Conservation (phyloP, 768 basidiomycete species). For the Termitomyces eurrhizus region DNA sequence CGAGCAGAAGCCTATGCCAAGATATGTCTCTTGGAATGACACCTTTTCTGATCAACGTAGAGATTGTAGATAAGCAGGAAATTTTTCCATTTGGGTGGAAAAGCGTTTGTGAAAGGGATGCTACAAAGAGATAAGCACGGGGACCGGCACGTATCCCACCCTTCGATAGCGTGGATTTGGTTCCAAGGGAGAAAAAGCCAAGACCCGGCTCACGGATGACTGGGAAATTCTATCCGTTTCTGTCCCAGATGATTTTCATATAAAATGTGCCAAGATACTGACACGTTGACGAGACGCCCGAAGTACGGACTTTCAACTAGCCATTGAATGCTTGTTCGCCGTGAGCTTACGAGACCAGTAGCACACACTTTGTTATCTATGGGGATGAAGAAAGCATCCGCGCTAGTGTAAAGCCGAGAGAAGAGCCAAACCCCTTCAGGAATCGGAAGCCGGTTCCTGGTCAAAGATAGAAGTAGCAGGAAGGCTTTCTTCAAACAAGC, state of each 20-base stretch:
- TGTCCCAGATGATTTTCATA: slow-evolving; percentile 1
- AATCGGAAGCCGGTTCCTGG: neutral
- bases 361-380: neutral
- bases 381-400: neutral
- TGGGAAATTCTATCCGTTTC: slow-evolving; percentile 12
- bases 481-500: neutral
- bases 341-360: neutral
- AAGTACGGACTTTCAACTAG: neutral
- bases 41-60: neutral
- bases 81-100: neutral
- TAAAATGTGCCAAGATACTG: slow-evolving; percentile 13
- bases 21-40: neutral
- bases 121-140: slow-evolving; percentile 4
- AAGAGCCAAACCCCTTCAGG: slow-evolving; percentile 1
- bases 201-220: slow-evolving; percentile 14
- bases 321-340: neutral
- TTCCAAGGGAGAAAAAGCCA: slow-evolving; percentile 3
- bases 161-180: slow-evolving; percentile 12
- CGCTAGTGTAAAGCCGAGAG: neutral
- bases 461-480: neutral
- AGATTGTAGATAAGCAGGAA: neutral
- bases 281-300: slow-evolving; percentile 1
- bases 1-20: neutral
- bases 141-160: slow-evolving; percentile 1
- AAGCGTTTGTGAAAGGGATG: slow-evolving; percentile 9